These are phyloP conservation scores for Allomyces javanicus DNA, from an alignment of 192 early-diverging fungal species.

Conservation along the genomic window DNA sequence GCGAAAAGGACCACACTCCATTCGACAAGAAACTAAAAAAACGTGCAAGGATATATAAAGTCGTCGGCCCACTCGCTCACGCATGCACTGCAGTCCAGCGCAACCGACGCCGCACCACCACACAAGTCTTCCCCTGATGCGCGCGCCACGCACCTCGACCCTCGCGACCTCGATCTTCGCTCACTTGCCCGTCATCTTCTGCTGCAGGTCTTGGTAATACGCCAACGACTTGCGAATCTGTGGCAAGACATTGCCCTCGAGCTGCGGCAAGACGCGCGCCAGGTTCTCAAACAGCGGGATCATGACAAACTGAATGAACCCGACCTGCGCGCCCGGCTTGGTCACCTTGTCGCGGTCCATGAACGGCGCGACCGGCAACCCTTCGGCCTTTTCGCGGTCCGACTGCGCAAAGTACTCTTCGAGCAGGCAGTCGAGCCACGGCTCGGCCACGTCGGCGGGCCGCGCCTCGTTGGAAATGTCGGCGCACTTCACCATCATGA, in stretches of 20 bases:
- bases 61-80: no score
- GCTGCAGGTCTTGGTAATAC: slow-evolving; percentile 23
- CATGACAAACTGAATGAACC: slow-evolving; percentile 30
- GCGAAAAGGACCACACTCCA: no score
- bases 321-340: slow-evolving; percentile 23
- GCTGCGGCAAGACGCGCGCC: slow-evolving; percentile 19
- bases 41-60: no score
- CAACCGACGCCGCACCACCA: no score
- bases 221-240: slow-evolving; percentile 20
- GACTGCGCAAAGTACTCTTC: slow-evolving; percentile 30
- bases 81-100: no score
- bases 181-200: not conserved
- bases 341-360: slow-evolving; percentile 37
- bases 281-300: slow-evolving; percentile 28
- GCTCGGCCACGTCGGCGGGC: slow-evolving; percentile 21
- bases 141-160: no score
- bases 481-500: slow-evolving; percentile 31
- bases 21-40: no score
- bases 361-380: slow-evolving; percentile 22
- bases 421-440: slow-evolving; percentile 27
- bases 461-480: slow-evolving; percentile 38
- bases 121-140: no score
- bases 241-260: slow-evolving; percentile 17
- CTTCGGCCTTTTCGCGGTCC: slow-evolving; percentile 26
- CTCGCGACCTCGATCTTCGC: no score